phyloP scores from a whole-genome alignment of 495 filamentous ascomycete genomes.

The Hypoxylon subgilvum region DNA sequence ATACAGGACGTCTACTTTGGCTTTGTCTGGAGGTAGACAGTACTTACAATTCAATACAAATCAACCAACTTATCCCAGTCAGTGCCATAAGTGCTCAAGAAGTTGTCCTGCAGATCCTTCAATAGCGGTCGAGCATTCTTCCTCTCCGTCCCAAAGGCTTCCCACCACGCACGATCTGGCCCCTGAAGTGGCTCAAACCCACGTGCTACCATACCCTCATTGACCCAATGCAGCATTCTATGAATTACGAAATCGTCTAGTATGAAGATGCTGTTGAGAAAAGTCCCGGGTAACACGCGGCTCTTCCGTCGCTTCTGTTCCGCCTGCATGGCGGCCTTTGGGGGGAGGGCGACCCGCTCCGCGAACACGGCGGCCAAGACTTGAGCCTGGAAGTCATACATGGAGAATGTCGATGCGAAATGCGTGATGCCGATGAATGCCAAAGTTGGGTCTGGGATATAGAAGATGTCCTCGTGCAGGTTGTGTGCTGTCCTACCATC shows the following conservation, averaged over 20 bases:
- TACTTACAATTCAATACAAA: too few species aligned
- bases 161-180: slow-evolving; percentile 38
- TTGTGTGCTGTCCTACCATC: slow-evolving; percentile 72
- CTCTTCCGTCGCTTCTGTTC: slow-evolving; percentile 56
- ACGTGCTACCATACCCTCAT: slow-evolving; percentile 24
- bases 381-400: slow-evolving; percentile 71
- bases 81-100: too few species aligned
- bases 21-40: too few species aligned
- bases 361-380: slow-evolving; percentile 62
- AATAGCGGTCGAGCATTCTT: too few species aligned
- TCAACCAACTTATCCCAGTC: too few species aligned
- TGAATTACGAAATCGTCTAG: slow-evolving; percentile 36
- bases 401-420: slow-evolving; percentile 65
- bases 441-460: slow-evolving; percentile 67
- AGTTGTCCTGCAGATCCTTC: too few species aligned
- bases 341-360: slow-evolving; percentile 57
- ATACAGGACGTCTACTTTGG: too few species aligned
- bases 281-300: slow-evolving; percentile 31
- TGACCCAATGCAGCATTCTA: slow-evolving; percentile 36
- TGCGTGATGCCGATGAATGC: slow-evolving; percentile 67
- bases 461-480: slow-evolving; percentile 70
- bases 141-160: too few species aligned
- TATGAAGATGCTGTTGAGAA: slow-evolving; percentile 33
- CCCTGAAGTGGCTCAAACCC: slow-evolving; percentile 32
- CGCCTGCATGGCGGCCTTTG: slow-evolving; percentile 51